Percentiles rank a stretch among this genome's conserved stretches.
phyloP scores from a whole-genome alignment of 768 basidiomycete species.

The Macrolepiota dolichaula region DNA sequence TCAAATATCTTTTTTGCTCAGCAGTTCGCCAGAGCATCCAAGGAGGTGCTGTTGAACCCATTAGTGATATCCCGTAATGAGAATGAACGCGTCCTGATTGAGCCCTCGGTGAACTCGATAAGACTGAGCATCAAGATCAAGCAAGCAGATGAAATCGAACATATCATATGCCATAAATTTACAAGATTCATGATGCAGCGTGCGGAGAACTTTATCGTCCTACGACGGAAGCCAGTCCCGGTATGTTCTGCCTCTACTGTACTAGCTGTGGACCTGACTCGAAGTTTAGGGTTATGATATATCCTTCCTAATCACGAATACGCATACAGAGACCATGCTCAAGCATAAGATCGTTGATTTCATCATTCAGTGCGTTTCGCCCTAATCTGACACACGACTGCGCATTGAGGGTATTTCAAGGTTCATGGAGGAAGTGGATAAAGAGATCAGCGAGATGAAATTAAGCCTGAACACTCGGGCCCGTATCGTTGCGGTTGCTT shows the following conservation, averaged over 20 bases:
- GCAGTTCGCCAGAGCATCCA: conserved; percentile 62
- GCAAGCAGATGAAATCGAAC: conserved; percentile 98
- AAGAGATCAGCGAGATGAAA: conserved; percentile 99
- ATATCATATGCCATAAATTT: conserved; percentile 96
- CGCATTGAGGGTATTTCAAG: conserved; percentile 32
- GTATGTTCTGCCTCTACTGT: conserved; percentile 38
- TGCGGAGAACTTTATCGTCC: conserved; percentile 95
- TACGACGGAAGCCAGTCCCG: conserved; percentile 89
- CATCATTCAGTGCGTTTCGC: conserved; percentile 82
- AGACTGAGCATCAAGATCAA: conserved; percentile 98
- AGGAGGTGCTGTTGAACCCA: conserved; percentile 92
- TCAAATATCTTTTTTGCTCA: conserved; percentile 1
- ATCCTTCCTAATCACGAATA: conserved; percentile 96
- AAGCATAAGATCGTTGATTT: conserved; percentile 99
- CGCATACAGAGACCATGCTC: conserved; percentile 96
- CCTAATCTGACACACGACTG: neutral
- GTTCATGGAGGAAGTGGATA: conserved; percentile 99
- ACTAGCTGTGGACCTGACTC: neutral
- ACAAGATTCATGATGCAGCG: conserved; percentile 99
- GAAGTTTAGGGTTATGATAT: conserved; percentile 88
- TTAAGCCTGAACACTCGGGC: conserved; percentile 93
- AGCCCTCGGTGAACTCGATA: conserved; percentile 96
- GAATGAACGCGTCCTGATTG: conserved; percentile 95
- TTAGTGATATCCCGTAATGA: conserved; percentile 95
- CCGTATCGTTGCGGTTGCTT: conserved; percentile 96